These are phyloP conservation scores for Aspergillus nanangensis DNA, from an alignment of 495 filamentous ascomycete species.

Conservation along the genomic window DNA sequence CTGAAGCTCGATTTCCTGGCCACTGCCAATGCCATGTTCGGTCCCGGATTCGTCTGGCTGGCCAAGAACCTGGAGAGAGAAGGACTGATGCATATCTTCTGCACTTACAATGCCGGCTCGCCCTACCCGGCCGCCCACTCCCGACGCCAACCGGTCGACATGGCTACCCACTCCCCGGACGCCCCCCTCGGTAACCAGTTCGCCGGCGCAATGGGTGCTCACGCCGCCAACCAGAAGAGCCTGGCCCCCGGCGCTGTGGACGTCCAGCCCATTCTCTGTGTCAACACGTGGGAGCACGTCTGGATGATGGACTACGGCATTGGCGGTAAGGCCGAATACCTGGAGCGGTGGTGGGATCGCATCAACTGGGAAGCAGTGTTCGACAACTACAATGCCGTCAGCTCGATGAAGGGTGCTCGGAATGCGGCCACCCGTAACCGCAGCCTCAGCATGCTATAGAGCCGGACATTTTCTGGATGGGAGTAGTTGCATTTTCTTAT, in stretches of 20 bases:
- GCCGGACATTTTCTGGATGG: too few species aligned
- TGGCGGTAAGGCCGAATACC: constrained; percentile 68
- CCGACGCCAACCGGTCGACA: constrained; percentile 72
- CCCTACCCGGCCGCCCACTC: constrained; percentile 83
- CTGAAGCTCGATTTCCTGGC: constrained; percentile 72
- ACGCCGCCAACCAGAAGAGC: constrained; percentile 37
- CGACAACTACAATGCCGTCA: constrained; percentile 45
- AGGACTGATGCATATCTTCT: constrained; percentile 64
- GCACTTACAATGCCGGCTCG: constrained; percentile 87
- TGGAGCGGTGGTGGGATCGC: constrained; percentile 78
- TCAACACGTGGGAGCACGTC: constrained; percentile 96
- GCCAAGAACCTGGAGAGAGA: constrained; percentile 52
- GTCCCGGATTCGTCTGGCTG: constrained; percentile 95
- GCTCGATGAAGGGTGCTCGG: constrained; percentile 18
- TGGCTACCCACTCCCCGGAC: constrained; percentile 60
- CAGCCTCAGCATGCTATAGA: constrained; percentile 30
- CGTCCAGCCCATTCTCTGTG: constrained; percentile 72
- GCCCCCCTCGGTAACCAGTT: constrained; percentile 37
- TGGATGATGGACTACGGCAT: constrained; percentile 86
- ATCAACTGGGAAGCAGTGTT: constrained; percentile 80
- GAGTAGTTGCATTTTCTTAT: neutral
- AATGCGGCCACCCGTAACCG: constrained; percentile 18
- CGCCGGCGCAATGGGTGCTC: constrained; percentile 46
- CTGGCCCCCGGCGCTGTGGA: constrained; percentile 65
- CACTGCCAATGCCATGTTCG: constrained; percentile 90